Conservation (phyloP, 352 stramenopile species). For the Globisporangium nunn region DNA sequence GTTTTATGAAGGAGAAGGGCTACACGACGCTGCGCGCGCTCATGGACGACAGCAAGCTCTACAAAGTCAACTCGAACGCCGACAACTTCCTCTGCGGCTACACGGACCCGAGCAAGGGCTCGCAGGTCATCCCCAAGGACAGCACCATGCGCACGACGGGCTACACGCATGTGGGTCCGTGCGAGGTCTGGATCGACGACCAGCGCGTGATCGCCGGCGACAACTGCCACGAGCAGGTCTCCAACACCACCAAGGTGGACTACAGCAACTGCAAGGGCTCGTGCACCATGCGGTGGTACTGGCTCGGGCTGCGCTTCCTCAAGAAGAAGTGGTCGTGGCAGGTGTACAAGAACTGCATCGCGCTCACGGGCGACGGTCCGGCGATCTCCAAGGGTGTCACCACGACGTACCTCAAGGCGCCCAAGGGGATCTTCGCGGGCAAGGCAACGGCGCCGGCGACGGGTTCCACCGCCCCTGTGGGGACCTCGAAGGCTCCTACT, state of each 20-base stretch:
- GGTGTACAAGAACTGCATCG: slow-evolving; percentile 52
- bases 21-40: slow-evolving; percentile 15
- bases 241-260: slow-evolving; percentile 25
- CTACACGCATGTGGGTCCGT: slow-evolving; percentile 53
- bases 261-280: slow-evolving; percentile 36
- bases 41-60: slow-evolving; percentile 16
- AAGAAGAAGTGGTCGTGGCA: slow-evolving; percentile 51
- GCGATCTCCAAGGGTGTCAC: slow-evolving; percentile 12
- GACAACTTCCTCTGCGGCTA: slow-evolving; percentile 14
- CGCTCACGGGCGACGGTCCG: slow-evolving; percentile 10
- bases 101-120: slow-evolving; percentile 10
- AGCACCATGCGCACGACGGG: slow-evolving; percentile 34
- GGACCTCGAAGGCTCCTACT: background rate
- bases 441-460: slow-evolving; percentile 3
- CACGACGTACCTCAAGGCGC: slow-evolving; percentile 7
- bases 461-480: background rate
- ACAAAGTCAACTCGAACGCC: slow-evolving; percentile 13
- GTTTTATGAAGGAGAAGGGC: slow-evolving; percentile 12
- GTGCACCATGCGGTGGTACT: slow-evolving; percentile 48
- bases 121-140: slow-evolving; percentile 12
- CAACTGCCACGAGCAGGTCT: slow-evolving; percentile 33
- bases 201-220: slow-evolving; percentile 25
- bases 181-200: slow-evolving; percentile 52
- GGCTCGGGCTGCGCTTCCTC: slow-evolving; percentile 44
- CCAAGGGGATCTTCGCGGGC: slow-evolving; percentile 7